These are phyloP conservation scores for Yamadazyma nakazawae DNA, from an alignment of 805 yeast genomes.

Conservation along the genomic window DNA sequence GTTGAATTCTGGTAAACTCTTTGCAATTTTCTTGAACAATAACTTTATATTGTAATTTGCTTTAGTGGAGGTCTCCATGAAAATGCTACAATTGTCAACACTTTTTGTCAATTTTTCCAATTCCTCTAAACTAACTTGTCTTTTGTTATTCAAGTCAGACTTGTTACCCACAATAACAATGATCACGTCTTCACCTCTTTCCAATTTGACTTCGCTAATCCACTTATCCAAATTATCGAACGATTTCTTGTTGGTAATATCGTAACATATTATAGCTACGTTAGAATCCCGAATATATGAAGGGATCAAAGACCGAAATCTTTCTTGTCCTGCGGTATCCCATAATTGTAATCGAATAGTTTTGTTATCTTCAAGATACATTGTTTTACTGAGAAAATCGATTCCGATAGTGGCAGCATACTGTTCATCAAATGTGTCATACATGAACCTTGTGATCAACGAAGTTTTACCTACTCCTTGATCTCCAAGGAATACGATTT, in stretches of 20 bases:
- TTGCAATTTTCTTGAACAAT: constrained; percentile 86
- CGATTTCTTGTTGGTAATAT: constrained; percentile 80
- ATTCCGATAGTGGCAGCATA: constrained; percentile 97
- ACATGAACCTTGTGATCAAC: constrained; percentile 94
- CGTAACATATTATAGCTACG: constrained; percentile 96
- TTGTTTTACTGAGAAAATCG: constrained; percentile 89
- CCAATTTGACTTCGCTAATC: constrained; percentile 93
- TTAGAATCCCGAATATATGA: constrained; percentile 93
- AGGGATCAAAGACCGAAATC: constrained; percentile 92
- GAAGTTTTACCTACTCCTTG: constrained; percentile 98
- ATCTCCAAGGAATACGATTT: constrained; percentile 95
- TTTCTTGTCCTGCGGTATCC: constrained; percentile 98
- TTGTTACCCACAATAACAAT: constrained; percentile 92
- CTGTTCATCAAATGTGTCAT: constrained; percentile 94
- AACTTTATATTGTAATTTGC: constrained; percentile 92
- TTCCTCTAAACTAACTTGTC: constrained; percentile 81
- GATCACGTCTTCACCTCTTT: constrained; percentile 87
- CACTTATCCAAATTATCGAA: constrained; percentile 84
- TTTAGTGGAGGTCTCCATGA: constrained; percentile 92
- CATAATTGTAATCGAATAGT: constrained; percentile 92
- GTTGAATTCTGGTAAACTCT: constrained; percentile 79
- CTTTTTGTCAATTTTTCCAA: constrained; percentile 71
- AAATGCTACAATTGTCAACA: constrained; percentile 71
- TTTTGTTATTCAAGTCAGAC: constrained; percentile 71
- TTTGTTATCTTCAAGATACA: constrained; percentile 88